These are phyloP conservation scores for Telfairia occidentalis DNA, from an alignment of 331 rosid genomes.

Conservation along the genomic window DNA sequence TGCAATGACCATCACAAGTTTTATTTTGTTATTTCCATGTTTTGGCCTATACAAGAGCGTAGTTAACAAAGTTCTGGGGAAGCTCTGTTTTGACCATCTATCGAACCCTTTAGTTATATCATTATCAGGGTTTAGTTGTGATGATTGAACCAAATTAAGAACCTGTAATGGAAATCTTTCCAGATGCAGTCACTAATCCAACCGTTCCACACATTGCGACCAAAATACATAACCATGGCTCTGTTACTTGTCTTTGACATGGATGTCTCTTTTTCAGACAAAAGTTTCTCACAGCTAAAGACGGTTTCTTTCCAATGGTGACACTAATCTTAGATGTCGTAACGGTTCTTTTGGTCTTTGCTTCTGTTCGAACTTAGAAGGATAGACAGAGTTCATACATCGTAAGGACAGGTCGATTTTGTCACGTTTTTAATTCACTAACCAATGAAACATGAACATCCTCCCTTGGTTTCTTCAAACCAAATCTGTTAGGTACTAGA, in stretches of 20 bases:
- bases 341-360: not conserved
- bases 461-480: not conserved
- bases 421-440: not conserved
- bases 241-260: not conserved
- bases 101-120: not conserved
- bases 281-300: not conserved
- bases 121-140: not conserved
- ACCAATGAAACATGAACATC: not conserved
- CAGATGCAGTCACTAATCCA: not conserved
- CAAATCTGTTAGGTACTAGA: not conserved
- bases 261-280: not conserved
- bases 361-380: not conserved
- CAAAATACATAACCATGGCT: not conserved
- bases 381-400: not conserved
- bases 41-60: not conserved
- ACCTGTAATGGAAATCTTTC: not conserved
- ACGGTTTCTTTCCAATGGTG: not conserved
- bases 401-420: not conserved
- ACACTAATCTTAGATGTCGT: not conserved
- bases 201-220: not conserved
- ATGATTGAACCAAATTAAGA: not conserved
- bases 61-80: not conserved
- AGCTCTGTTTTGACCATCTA: not conserved
- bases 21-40: not conserved
- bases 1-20: not conserved